phyloP scores from a whole-genome alignment of 169 alveolate genomes.

The Cryptosporidium sp. region DNA sequence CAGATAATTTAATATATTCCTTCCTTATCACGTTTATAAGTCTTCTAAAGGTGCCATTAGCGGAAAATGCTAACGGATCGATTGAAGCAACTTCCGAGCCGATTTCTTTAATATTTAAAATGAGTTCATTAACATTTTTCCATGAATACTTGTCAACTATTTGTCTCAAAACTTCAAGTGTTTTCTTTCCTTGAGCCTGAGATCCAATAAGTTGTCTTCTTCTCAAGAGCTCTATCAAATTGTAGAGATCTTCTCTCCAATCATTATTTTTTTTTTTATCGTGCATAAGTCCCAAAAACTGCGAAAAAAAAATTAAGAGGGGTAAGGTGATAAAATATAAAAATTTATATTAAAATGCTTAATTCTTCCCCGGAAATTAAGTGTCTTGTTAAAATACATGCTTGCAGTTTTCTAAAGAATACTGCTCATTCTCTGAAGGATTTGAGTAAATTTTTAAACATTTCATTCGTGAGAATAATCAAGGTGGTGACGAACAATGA shows the following conservation, averaged over 20 bases:
- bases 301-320: background rate
- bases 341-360: constrained; percentile 20
- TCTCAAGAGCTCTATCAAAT: constrained; percentile 34
- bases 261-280: constrained; percentile 57
- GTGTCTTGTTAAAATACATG: constrained; percentile 35
- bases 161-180: constrained; percentile 62
- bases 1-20: constrained; percentile 14
- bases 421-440: background rate
- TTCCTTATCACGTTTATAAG: constrained; percentile 51
- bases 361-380: constrained; percentile 17
- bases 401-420: constrained; percentile 40
- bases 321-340: background rate
- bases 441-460: background rate
- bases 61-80: constrained; percentile 68
- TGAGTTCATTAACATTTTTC: constrained; percentile 55
- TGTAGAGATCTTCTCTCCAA: constrained; percentile 64
- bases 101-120: background rate
- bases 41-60: constrained; percentile 36
- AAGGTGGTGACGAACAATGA: background rate
- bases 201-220: constrained; percentile 50
- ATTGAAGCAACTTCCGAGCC: constrained; percentile 43
- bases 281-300: constrained; percentile 18
- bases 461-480: constrained; percentile 21
- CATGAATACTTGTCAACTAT: constrained; percentile 53
- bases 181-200: constrained; percentile 58